Evolutionary conservation across 2,329 filamentous ascomycete genomes (phyloP).

Genomic region (Phialophora macrospora): DNA sequence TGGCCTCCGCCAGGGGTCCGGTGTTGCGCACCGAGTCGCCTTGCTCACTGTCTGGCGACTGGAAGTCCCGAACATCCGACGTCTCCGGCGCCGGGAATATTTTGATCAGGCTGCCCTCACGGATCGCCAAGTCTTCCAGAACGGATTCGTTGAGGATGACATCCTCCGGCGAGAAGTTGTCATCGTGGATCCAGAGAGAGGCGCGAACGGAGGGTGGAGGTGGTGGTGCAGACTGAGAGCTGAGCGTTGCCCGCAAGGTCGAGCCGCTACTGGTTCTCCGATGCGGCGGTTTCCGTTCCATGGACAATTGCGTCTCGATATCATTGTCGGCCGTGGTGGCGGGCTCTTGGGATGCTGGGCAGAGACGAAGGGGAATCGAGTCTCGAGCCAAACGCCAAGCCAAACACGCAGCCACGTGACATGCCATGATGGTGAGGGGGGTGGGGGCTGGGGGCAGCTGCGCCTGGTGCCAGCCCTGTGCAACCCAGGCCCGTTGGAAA

Average conservation of each 20-base stretch:
- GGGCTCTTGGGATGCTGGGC: background rate
- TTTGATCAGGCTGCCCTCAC: slow-evolving; percentile 71
- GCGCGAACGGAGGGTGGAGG: slow-evolving; percentile 27
- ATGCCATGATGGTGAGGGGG: background rate
- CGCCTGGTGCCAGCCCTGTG: background rate
- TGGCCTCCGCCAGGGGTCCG: background rate
- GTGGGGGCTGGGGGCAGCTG: background rate
- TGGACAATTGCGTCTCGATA: background rate
- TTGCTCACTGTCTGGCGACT: slow-evolving; percentile 25
- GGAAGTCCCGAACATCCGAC: slow-evolving; percentile 50
- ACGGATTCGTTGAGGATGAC: slow-evolving; percentile 62
- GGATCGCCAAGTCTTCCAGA: slow-evolving; percentile 66
- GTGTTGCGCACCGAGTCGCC: slow-evolving; percentile 23
- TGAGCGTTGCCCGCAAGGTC: slow-evolving; percentile 27
- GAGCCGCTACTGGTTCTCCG: slow-evolving; percentile 36
- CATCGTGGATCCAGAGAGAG: slow-evolving; percentile 65
- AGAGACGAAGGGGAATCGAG: background rate
- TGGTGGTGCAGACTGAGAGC: slow-evolving; percentile 13
- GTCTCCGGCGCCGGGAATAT: slow-evolving; percentile 67
- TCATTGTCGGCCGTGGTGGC: background rate
- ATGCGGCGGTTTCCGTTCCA: slow-evolving; percentile 11
- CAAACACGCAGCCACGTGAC: background rate
- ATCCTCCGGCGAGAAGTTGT: slow-evolving; percentile 76
- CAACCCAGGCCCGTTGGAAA: background rate
- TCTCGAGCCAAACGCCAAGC: slow-evolving; percentile 1